Conservation (phyloP, 208 protist species). For the Crithidia mellificae region DNA sequence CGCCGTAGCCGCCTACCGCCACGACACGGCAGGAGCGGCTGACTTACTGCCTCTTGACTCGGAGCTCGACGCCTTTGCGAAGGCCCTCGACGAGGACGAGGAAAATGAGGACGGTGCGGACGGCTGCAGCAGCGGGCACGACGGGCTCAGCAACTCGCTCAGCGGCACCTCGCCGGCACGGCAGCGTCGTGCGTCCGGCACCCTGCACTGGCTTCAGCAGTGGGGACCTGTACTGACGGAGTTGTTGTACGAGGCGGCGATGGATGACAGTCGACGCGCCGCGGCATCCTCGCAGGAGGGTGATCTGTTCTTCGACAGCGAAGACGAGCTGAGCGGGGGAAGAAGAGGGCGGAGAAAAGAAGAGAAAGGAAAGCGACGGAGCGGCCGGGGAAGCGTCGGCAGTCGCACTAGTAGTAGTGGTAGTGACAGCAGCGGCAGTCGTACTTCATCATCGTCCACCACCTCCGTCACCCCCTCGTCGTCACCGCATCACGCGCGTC, state of each 20-base stretch:
- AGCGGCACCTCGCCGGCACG: not conserved
- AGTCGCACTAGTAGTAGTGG: no score
- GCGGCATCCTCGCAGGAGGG: not conserved
- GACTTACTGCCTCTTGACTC: slow-evolving; percentile 22
- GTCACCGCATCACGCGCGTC: not conserved
- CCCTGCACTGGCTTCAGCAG: slow-evolving; percentile 30
- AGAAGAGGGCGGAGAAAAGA: no score
- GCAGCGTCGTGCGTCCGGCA: slow-evolving; percentile 8
- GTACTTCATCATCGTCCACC: not conserved
- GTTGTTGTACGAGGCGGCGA: slow-evolving; percentile 30
- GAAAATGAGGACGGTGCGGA: not conserved
- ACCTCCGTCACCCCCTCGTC: not conserved
- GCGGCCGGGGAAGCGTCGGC: no score
- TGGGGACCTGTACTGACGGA: slow-evolving; percentile 34
- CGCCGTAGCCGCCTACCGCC: slow-evolving; percentile 3
- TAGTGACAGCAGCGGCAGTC: not conserved
- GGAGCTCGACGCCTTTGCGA: slow-evolving; percentile 7
- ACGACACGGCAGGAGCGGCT: not conserved
- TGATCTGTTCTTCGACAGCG: not conserved
- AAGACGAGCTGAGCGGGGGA: no score
- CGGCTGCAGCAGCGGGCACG: not conserved
- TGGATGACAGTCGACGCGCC: not conserved
- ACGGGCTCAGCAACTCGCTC: not conserved
- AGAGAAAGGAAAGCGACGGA: no score
- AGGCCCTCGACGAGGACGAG: not conserved